phyloP scores from a whole-genome alignment of 371 early-diverging fungal species.

The Neoconidiobolus thromboides region DNA sequence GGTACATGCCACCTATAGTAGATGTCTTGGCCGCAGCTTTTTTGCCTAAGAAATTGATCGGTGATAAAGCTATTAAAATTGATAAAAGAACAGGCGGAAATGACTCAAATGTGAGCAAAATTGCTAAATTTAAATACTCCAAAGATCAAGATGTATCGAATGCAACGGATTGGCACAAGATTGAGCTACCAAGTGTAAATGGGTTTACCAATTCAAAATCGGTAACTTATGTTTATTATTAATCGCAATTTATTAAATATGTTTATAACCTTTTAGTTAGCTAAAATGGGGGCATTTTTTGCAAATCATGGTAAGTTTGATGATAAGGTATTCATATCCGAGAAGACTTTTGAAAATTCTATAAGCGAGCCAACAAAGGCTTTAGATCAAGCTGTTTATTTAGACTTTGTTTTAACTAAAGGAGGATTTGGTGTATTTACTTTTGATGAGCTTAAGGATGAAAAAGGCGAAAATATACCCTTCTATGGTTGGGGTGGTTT shows the following conservation, averaged over 20 bases:
- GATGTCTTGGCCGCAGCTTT: neutral
- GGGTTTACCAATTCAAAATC: neutral
- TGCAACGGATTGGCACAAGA: neutral
- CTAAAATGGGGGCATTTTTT: neutral
- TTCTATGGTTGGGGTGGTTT: slow-evolving; percentile 34
- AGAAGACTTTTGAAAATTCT: neutral
- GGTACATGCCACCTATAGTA: neutral
- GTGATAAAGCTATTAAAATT: neutral
- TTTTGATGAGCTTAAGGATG: neutral
- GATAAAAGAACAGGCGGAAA: neutral
- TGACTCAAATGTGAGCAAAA: neutral
- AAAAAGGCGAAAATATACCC: slow-evolving; percentile 3
- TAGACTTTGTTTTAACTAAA: neutral
- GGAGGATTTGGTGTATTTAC: neutral
- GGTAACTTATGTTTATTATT: neutral
- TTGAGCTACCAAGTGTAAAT: neutral
- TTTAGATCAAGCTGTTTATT: neutral
- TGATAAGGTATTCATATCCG: neutral
- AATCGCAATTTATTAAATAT: neutral
- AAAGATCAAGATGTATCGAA: neutral
- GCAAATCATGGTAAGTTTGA: neutral
- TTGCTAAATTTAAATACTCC: neutral
- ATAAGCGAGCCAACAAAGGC: neutral
- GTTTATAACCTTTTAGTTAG: neutral
- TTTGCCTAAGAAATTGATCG: neutral